These are phyloP conservation scores for Fagopyrum esculentum DNA, from an alignment of 148 eudicot species.

Conservation along the genomic window DNA sequence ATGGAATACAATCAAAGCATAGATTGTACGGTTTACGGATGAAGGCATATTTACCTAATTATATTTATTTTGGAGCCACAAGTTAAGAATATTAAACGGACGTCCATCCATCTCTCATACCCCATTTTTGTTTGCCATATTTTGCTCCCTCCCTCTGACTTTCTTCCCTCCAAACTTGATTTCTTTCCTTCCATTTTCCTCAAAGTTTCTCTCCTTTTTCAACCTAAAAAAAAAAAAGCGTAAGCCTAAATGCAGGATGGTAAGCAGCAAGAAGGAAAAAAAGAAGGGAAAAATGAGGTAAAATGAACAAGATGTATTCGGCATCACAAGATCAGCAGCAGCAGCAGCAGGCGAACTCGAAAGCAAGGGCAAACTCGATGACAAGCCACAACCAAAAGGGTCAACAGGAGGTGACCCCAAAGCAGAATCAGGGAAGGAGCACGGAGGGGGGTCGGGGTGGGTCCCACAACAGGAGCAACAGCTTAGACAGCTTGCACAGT, in stretches of 20 bases:
- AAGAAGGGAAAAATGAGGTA: background rate
- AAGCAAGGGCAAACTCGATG: background rate
- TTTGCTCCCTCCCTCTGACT: background rate
- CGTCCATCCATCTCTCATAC: background rate
- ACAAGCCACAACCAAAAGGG: background rate
- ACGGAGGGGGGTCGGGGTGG: background rate
- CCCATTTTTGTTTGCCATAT: background rate
- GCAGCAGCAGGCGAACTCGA: background rate
- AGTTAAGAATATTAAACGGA: background rate
- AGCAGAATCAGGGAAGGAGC: background rate
- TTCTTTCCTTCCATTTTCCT: background rate
- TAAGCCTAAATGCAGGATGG: no score
- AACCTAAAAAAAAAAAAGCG: background rate
- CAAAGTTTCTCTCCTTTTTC: background rate
- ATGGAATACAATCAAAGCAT: no score
- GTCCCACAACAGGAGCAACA: constrained; percentile 9
- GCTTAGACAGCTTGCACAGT: background rate
- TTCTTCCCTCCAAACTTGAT: background rate
- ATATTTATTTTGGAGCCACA: background rate
- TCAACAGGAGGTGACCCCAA: no score
- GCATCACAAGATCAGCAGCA: background rate
- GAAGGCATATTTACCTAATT: no score
- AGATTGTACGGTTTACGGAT: no score
- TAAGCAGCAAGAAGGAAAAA: background rate
- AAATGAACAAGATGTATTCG: constrained; percentile 1